Evolutionary conservation across 108 stramenopile species (phyloP), one percentile per base, ranked within the genome.

Genomic region (Nitzschia sp.): DNA sequence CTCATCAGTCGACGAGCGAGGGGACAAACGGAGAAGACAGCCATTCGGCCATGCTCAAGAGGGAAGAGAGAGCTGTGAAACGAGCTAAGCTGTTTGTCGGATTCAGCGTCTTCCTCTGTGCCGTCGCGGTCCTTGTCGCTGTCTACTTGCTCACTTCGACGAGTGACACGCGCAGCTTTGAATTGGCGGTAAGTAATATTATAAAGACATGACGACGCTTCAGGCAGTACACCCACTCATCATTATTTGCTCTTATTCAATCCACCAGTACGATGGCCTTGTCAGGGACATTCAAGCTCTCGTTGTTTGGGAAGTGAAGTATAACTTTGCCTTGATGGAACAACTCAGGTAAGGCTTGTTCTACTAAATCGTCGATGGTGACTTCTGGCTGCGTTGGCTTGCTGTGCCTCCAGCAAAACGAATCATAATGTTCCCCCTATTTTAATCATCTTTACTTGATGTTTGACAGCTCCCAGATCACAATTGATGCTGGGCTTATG

Each of bases 291-390:
- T 69, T 8, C 57, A 58, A 41, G 22, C 15, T 9, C 53, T 56
- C 25, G 57, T 69, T 29, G 57, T 58, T 13, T 69, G 68, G 68
- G 68, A 69, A 69, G 68, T 69, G 26, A 32, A 47, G 57, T 69
- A 69, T 53, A 69, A 69, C 45, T 31, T 58, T 41, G 68, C 68
- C 9, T 1, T 69, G 23, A 33, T 69, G 33, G 30, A 69, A 21
- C 68, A 69, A 33, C 68, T 69, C 8, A 31, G 48, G 48, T 50
- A n/a, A 16, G n/a, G n/a, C n/a, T n/a, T n/a, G n/a, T n/a, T n/a
- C n/a, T n/a, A n/a, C n/a, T n/a, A n/a, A n/a, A n/a, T n/a, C n/a
- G n/a, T n/a, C n/a, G n/a, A n/a, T n/a, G n/a, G n/a, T n/a, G n/a
- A n/a, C n/a, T n/a, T n/a, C n/a, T n/a, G n/a, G n/a, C n/a, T n/a